Evolutionary conservation across 2,329 filamentous ascomycete species (phyloP).

Genomic region (Alternaria solani): DNA sequence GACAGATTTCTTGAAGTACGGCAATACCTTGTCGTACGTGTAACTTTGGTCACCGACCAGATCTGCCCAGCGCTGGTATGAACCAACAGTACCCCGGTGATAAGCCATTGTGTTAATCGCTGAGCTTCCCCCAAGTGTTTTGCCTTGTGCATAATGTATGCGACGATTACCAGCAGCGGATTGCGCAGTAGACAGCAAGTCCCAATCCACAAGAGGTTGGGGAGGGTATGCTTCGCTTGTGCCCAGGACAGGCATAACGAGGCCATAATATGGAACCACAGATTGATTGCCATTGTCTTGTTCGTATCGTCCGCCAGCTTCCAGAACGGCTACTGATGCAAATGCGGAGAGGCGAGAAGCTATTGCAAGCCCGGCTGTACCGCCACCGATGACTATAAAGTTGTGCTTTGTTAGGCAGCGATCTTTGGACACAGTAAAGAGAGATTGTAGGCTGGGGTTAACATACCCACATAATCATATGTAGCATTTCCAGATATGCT

Average conservation of each 20-base stretch:
- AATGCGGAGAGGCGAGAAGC: slow-evolving; percentile 31
- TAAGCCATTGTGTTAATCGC: slow-evolving; percentile 38
- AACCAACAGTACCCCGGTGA: slow-evolving; percentile 32
- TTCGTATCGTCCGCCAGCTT: slow-evolving; percentile 39
- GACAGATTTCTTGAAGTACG: slow-evolving; percentile 40
- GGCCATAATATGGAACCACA: slow-evolving; percentile 32
- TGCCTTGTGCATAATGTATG: slow-evolving; percentile 46
- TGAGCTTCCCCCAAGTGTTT: slow-evolving; percentile 42
- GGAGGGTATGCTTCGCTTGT: slow-evolving; percentile 26
- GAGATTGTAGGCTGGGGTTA: neutral
- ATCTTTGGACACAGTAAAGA: neutral
- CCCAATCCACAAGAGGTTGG: slow-evolving; percentile 41
- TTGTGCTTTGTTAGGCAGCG: neutral
- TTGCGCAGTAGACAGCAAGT: slow-evolving; percentile 33
- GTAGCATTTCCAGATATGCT: neutral
- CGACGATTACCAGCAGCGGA: slow-evolving; percentile 24
- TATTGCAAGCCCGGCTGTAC: slow-evolving; percentile 38
- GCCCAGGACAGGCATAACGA: slow-evolving; percentile 27
- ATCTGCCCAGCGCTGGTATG: slow-evolving; percentile 44
- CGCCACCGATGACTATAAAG: slow-evolving; percentile 37
- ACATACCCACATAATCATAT: neutral
- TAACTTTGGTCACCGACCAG: slow-evolving; percentile 42
- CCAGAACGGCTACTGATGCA: slow-evolving; percentile 39
- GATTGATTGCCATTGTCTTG: slow-evolving; percentile 39
- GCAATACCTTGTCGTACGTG: slow-evolving; percentile 35